Conservation (phyloP, 176 grass and related monocot species). For the Poa annua region DNA sequence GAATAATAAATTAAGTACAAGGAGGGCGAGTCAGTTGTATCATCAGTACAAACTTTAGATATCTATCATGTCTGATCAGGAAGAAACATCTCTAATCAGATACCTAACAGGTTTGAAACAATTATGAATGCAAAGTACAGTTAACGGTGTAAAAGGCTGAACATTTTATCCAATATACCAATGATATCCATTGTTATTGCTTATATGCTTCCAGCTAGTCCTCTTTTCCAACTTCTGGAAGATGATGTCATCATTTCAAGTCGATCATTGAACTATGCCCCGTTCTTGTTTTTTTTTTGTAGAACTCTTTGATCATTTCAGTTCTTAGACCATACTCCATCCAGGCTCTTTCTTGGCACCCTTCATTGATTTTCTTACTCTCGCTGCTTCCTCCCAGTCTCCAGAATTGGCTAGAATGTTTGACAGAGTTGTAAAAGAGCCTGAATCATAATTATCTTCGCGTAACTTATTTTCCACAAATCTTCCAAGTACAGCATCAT, state of each 20-base stretch:
- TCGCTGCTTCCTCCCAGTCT: conserved; percentile 66
- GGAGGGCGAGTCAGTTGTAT: background rate
- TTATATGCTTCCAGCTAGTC: conserved; percentile 12
- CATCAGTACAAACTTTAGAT: conserved; percentile 23
- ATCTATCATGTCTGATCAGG: conserved; percentile 5
- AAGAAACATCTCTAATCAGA: conserved; percentile 16
- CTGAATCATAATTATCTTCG: conserved; percentile 57
- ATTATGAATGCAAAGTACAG: background rate
- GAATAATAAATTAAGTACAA: conserved; percentile 22
- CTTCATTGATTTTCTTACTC: conserved; percentile 70
- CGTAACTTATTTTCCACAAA: conserved; percentile 60
- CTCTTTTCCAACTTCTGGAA: conserved; percentile 7
- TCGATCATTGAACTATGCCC: background rate
- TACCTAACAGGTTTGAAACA: conserved; percentile 33
- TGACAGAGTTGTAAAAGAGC: conserved; percentile 57
- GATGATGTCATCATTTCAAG: conserved; percentile 16
- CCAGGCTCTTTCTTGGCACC: conserved; percentile 65
- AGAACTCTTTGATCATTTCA: conserved; percentile 22
- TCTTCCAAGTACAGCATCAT: conserved; percentile 55
- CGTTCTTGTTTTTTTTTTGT: conserved; percentile 7
- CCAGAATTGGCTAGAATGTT: conserved; percentile 68
- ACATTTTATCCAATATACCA: conserved; percentile 23
- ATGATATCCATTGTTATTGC: background rate
- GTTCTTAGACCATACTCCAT: conserved; percentile 62
- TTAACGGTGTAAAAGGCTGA: conserved; percentile 5